These are phyloP conservation scores for Syzygium oleosum DNA, from an alignment of 345 rosid species.

Conservation along the genomic window DNA sequence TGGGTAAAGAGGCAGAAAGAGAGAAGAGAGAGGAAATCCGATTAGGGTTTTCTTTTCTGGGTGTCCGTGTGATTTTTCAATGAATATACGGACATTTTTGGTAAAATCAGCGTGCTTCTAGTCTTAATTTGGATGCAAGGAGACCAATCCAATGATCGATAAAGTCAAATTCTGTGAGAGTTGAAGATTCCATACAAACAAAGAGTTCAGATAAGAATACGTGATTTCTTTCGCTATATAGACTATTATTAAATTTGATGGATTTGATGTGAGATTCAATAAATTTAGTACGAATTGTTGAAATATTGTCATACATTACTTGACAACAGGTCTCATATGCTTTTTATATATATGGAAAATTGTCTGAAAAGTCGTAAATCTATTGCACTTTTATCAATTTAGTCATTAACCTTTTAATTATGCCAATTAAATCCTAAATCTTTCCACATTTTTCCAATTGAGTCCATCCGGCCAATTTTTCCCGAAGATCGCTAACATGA, in stretches of 20 bases:
- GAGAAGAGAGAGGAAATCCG: neutral
- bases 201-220: neutral
- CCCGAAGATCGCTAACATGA: no score
- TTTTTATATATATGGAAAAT: neutral
- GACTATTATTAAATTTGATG: neutral
- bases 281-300: neutral
- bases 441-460: no score
- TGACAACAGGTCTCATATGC: accelerated
- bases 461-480: no score
- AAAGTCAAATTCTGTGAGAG: neutral
- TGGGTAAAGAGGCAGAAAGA: neutral
- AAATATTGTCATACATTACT: neutral
- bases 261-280: neutral
- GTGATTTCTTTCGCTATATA: neutral
- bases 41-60: neutral
- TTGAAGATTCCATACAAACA: neutral
- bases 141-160: neutral
- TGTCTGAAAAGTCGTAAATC: no score
- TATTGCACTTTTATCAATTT: no score
- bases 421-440: no score
- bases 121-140: neutral
- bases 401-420: no score
- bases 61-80: neutral
- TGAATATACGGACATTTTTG: neutral
- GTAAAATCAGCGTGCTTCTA: neutral